These are phyloP conservation scores for Boletus sp. DNA, from an alignment of 1,284 basidiomycete genomes.

Conservation along the genomic window DNA sequence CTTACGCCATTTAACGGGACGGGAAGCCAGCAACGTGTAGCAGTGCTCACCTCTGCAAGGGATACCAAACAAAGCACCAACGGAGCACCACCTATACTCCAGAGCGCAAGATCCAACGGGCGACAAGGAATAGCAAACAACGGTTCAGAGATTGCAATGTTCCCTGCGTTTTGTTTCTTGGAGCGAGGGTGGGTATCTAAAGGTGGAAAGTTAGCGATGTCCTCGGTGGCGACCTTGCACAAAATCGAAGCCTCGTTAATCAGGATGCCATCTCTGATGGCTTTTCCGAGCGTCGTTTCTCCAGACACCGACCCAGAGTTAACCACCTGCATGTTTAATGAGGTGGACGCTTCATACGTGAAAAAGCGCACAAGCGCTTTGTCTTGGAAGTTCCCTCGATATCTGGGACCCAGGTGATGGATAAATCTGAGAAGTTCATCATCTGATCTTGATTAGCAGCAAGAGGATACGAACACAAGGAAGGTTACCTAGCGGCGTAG, in stretches of 20 bases:
- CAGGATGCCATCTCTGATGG: conserved; percentile 50
- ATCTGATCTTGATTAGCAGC: conserved; percentile 29
- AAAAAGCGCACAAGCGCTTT: conserved; percentile 60
- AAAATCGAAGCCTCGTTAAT: conserved; percentile 46
- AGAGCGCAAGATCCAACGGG: conserved; percentile 73
- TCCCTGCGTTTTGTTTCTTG: background rate
- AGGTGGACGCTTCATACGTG: conserved; percentile 75
- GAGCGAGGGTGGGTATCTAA: conserved; percentile 3
- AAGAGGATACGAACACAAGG: background rate
- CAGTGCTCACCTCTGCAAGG: conserved; percentile 56
- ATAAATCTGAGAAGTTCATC: conserved; percentile 67
- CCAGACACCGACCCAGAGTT: conserved; percentile 23
- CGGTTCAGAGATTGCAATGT: conserved; percentile 40
- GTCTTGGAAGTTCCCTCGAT: conserved; percentile 68
- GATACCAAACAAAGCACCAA: conserved; percentile 76
- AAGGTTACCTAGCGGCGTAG: conserved; percentile 52
- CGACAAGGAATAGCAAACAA: conserved; percentile 57
- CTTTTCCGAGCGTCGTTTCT: conserved; percentile 42
- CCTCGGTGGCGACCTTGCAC: conserved; percentile 46
- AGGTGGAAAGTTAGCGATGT: conserved; percentile 15
- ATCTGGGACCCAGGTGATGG: conserved; percentile 74
- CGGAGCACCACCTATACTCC: conserved; percentile 81
- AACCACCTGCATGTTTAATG: conserved; percentile 63
- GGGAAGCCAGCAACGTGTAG: background rate
- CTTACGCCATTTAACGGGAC: conserved; percentile 31